Conservation (phyloP, 805 yeast species). For the Metschnikowia santaceciliae region DNA sequence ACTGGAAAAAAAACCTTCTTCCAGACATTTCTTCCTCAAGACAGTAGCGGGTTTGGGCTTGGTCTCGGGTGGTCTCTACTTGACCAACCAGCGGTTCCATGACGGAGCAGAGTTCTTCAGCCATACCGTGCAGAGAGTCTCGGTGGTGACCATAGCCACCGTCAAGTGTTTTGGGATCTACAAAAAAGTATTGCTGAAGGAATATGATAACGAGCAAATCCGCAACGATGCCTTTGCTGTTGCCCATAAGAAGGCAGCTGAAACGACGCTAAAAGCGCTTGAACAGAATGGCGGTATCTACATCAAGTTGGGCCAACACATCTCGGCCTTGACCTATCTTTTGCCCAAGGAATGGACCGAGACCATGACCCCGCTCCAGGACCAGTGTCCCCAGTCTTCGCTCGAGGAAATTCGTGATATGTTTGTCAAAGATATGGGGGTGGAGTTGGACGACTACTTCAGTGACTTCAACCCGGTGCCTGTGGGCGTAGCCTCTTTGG, state of each 20-base stretch:
- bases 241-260: slow-evolving; percentile 76
- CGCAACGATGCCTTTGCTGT: slow-evolving; percentile 50
- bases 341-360: slow-evolving; percentile 93
- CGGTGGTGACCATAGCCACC: slow-evolving; percentile 67
- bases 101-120: slow-evolving; percentile 30
- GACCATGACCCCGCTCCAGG: slow-evolving; percentile 90
- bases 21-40: background rate
- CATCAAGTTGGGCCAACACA: slow-evolving; percentile 92
- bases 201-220: slow-evolving; percentile 39
- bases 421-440: slow-evolving; percentile 66
- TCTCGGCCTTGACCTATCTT: slow-evolving; percentile 86
- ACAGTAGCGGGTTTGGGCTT: background rate
- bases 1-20: background rate
- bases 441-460: slow-evolving; percentile 58
- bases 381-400: slow-evolving; percentile 80
- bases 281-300: slow-evolving; percentile 88
- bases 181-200: slow-evolving; percentile 47
- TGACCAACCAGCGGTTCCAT: slow-evolving; percentile 36
- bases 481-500: slow-evolving; percentile 92
- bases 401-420: slow-evolving; percentile 62
- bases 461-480: slow-evolving; percentile 65
- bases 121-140: slow-evolving; percentile 46
- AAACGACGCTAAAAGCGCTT: slow-evolving; percentile 71
- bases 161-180: slow-evolving; percentile 70
- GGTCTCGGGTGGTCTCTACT: slow-evolving; percentile 25